phyloP scores from a whole-genome alignment of 768 basidiomycete genomes.

The Brasilioporus rufonigricans region DNA sequence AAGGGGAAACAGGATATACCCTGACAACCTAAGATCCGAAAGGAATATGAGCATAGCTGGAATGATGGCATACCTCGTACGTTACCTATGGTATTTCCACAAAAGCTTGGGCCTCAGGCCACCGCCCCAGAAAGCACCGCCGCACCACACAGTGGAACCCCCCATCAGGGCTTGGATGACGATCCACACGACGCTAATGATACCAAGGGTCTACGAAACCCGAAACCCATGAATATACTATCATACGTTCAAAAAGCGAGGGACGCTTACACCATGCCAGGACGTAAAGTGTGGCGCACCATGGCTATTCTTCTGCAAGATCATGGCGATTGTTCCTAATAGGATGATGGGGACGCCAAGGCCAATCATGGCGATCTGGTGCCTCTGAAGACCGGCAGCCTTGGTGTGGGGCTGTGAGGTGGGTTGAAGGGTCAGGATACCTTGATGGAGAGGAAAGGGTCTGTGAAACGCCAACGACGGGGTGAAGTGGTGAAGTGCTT shows the following conservation, averaged over 20 bases:
- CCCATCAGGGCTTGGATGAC: constrained; percentile 60
- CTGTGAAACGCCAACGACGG: not conserved
- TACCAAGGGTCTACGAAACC: constrained; percentile 53
- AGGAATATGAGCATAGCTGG: constrained; percentile 1
- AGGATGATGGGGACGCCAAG: constrained; percentile 56
- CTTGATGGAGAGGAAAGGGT: constrained; percentile 33
- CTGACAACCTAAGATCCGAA: constrained; percentile 51
- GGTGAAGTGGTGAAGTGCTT: constrained; percentile 6
- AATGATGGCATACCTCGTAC: constrained; percentile 1
- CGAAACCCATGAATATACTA: not conserved
- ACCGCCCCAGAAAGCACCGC: constrained; percentile 68
- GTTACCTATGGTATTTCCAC: constrained; percentile 83
- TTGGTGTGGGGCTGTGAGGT: constrained; percentile 66
- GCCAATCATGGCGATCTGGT: constrained; percentile 60
- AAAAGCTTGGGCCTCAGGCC: constrained; percentile 65
- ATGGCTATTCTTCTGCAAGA: constrained; percentile 56
- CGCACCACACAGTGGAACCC: constrained; percentile 75
- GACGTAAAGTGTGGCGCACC: constrained; percentile 58
- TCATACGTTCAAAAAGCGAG: not conserved
- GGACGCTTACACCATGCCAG: constrained; percentile 67
- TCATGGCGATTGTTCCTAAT: constrained; percentile 60
- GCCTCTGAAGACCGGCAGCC: constrained; percentile 62
- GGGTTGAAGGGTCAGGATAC: constrained; percentile 73
- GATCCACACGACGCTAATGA: constrained; percentile 62
- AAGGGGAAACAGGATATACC: constrained; percentile 65